Percentiles rank a stretch among this genome's conserved stretches.
Conservation (phyloP, 352 stramenopile genomes). For the Phytophthora aleatoria region DNA sequence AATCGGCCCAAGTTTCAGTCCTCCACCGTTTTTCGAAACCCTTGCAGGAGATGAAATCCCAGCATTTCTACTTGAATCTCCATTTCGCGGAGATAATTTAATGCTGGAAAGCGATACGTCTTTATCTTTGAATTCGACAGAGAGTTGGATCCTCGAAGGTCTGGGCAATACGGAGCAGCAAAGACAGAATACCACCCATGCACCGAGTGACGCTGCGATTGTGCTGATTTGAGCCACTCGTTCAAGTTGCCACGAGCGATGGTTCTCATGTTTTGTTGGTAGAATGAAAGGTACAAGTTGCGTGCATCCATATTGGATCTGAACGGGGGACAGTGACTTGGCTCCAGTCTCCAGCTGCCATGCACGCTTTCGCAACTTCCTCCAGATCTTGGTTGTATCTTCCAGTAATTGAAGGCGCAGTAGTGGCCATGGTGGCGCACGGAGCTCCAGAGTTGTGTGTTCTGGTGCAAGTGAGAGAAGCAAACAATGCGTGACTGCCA, state of each 20-base stretch:
- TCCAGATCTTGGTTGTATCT: conserved; percentile 32
- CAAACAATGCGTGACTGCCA: conserved; percentile 45
- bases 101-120: background rate
- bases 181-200: conserved; percentile 50
- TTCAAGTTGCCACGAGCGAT: conserved; percentile 16
- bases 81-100: background rate
- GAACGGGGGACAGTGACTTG: conserved; percentile 29
- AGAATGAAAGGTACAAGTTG: conserved; percentile 32
- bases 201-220: conserved; percentile 51
- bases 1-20: background rate
- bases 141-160: background rate
- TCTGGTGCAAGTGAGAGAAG: conserved; percentile 44
- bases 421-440: conserved; percentile 46
- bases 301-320: conserved; percentile 46
- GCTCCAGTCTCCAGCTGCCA: conserved; percentile 32
- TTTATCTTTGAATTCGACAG: background rate
- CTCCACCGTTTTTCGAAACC: background rate
- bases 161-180: conserved; percentile 24
- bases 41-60: background rate
- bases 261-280: conserved; percentile 1
- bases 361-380: conserved; percentile 48
- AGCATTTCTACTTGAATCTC: background rate
- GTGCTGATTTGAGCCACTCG: conserved; percentile 44
- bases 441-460: conserved; percentile 36
- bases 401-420: conserved; percentile 59